Base-by-base conservation (phyloP, 352 stramenopile species). In the Phytophthora multivora region DNA sequence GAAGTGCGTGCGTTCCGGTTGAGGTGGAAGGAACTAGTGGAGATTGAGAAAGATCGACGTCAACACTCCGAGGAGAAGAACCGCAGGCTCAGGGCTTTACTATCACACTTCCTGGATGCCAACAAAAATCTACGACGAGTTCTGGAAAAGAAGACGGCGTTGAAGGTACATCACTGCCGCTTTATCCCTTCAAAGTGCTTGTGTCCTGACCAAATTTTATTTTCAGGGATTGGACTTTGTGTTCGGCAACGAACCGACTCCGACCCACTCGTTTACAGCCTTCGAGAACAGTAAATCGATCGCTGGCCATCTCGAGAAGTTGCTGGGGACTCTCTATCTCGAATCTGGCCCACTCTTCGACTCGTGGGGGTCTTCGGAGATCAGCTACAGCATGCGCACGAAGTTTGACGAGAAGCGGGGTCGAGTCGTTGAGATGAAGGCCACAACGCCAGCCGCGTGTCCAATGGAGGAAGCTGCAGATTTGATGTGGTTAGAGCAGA, bases 51-150 rank as follows among this genome's bases (percentile, higher is more conserved):
- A 11, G 21, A 46, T 1, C 15, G 30, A 8, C 64, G 64, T 16
- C 64, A 31, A 21, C 47, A 59, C 10, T 55, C 64, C 0, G 64
- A 73, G 41, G 58, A 69, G 28, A 69, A 42, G 15, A 73, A 73
- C 19, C 59, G 48, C 40, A 57, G 55, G 38, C 57, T 72, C 25
- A 60, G 51, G 28, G 21, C 30, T 18, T 35, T 63, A 9, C 23
- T 72, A 12, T 28, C 51, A 10, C 51, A 61, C 26, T 42, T 61
- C 5, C 21, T 61, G 13, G 18, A 58, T 1, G 48, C 43, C 9
- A 58, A 68, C 47, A 64, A 59, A n/a, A 47, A 42, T 10, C 19
- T 72, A 10, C 51, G 41, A 1, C 26, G 40, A 12, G 25, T 41
- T 23, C 43, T 68, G 12, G 25, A 72, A 21, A 72, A 72, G 49